phyloP scores from a whole-genome alignment of 2,329 filamentous ascomycete species.

The Aspergillus sojae region DNA sequence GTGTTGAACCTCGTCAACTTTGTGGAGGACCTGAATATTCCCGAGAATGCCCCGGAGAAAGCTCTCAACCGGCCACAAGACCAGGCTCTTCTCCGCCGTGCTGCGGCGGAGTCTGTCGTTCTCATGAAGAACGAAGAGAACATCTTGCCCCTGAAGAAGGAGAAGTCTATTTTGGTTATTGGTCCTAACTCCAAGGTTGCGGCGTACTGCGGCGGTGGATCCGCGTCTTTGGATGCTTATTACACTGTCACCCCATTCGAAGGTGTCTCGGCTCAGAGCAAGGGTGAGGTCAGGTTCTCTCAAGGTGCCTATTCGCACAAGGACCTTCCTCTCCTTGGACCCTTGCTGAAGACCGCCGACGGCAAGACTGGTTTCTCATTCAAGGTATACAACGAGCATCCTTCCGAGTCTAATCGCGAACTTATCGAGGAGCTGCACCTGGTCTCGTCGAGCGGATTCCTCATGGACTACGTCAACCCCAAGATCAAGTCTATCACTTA shows the following conservation, averaged over 20 bases:
- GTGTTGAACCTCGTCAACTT: slow-evolving; percentile 64
- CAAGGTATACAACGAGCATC: slow-evolving; percentile 64
- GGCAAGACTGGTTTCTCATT: slow-evolving; percentile 63
- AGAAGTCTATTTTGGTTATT: slow-evolving; percentile 54
- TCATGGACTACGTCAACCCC: slow-evolving; percentile 59
- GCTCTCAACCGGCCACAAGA: slow-evolving; percentile 63
- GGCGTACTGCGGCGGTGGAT: slow-evolving; percentile 64
- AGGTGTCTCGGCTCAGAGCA: slow-evolving; percentile 42
- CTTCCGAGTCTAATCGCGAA: slow-evolving; percentile 50
- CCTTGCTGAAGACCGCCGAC: slow-evolving; percentile 53
- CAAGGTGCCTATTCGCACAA: slow-evolving; percentile 68
- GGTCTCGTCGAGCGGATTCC: slow-evolving; percentile 46
- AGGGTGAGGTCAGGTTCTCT: slow-evolving; percentile 51
- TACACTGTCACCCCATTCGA: slow-evolving; percentile 50
- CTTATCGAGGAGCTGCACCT: slow-evolving; percentile 55
- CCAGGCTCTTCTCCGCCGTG: slow-evolving; percentile 63
- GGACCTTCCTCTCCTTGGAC: slow-evolving; percentile 62
- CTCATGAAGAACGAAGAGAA: slow-evolving; percentile 71
- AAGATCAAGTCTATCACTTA: slow-evolving; percentile 56
- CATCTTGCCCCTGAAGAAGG: slow-evolving; percentile 59
- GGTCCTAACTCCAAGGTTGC: slow-evolving; percentile 56
- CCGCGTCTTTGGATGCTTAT: slow-evolving; percentile 56
- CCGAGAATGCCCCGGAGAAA: slow-evolving; percentile 58
- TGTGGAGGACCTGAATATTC: slow-evolving; percentile 56
- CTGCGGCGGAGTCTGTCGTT: slow-evolving; percentile 71